Percentiles rank a stretch among this genome's conserved stretches.
Evolutionary conservation across 257 asterid genomes (phyloP).

Genomic region (Petunia axillaris): DNA sequence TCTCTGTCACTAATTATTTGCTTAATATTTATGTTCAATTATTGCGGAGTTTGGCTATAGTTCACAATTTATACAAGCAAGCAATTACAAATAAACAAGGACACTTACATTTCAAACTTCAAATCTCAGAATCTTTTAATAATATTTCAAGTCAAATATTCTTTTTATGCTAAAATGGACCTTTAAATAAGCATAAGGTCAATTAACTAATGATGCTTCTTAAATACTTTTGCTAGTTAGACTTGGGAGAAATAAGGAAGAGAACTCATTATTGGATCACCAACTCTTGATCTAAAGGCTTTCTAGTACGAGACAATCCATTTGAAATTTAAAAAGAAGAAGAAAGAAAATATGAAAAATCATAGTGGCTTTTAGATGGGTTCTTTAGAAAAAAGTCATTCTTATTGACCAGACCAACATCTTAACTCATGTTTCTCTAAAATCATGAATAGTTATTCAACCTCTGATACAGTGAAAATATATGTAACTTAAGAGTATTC

Average conservation of each 20-base stretch:
- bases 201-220: neutral
- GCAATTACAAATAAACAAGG: neutral
- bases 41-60: neutral
- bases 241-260: neutral
- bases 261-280: neutral
- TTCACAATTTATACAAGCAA: neutral
- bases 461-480: too few species aligned
- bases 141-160: conserved; percentile 6
- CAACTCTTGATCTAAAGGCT: neutral
- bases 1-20: neutral
- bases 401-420: too few species aligned
- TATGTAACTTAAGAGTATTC: too few species aligned
- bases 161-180: neutral
- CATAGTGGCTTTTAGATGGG: too few species aligned
- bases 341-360: neutral
- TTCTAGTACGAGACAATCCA: neutral
- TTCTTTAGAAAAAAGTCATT: neutral
- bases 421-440: neutral
- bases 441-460: neutral
- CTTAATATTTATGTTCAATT: neutral
- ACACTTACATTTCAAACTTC: neutral
- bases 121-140: neutral
- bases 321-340: neutral
- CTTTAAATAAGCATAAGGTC: neutral
- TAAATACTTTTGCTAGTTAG: neutral